Evolutionary conservation across 2,329 filamentous ascomycete genomes (phyloP), one percentile per base, ranked within the genome.

Genomic region (Nothopassalora personata): DNA sequence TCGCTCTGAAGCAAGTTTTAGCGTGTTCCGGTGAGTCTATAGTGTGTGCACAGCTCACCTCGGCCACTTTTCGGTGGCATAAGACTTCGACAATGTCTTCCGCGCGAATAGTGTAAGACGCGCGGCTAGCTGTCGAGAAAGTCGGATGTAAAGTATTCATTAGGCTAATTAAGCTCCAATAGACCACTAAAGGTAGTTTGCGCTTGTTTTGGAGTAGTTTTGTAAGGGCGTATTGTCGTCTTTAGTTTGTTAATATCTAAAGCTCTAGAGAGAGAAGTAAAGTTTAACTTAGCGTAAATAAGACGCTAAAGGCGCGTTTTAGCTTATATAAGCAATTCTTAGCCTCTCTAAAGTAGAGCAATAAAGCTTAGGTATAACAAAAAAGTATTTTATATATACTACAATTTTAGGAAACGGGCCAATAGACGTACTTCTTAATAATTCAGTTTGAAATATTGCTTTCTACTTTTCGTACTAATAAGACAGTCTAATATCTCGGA

Each of bases 1-100:
- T 79, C 77, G 1, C n/a, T 34, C 71, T 73, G 53, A 33, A 34
- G 19, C 31, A 31, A 23, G 19, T 10, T 34, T 64, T 56, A 62
- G 59, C 23, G 49, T 19, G 23, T n/a, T 11, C 19, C 53, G n/a
- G 58, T 28, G 33, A 30, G 30, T 34, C 13, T 31, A 46, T 55
- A 27, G 43, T 46, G 43, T 33, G 28, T 39, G 30, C 49, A 49
- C 23, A 53, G 61, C 65, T 66, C 66, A 72, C 70, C 9, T 60
- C 65, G n/a, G 62, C 54, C 6, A 60, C 45, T 15, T 64, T 53
- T 4, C 71, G 60, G 52, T 72, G 70, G 28, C 64, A 68, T 1
- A 72, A 47, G 0, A 73, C 61, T 34, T 66, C 61, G 11, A 63
- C 59, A 13, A 72, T 61, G 57, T 71, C 61, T 18, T 36, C 19